Percentiles rank a stretch among this genome's conserved stretches.
These are phyloP conservation scores for Malassezia nana DNA, from an alignment of 1,284 basidiomycete species.

Conservation along the genomic window DNA sequence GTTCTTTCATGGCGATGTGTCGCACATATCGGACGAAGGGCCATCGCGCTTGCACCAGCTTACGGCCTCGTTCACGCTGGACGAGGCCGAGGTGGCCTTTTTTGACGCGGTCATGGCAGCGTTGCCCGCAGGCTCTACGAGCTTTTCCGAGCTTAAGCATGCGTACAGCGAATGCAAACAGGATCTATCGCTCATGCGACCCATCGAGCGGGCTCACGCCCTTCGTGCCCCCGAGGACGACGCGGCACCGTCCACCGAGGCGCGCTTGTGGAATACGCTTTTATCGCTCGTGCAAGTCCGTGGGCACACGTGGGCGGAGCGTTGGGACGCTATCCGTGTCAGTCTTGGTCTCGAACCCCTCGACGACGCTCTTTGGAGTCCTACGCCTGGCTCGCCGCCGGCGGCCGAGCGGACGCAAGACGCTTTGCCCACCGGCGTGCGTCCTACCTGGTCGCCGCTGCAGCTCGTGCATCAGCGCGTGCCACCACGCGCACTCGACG, in stretches of 20 bases:
- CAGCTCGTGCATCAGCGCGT: not conserved
- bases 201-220: not conserved
- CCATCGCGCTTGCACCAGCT: slow-evolving; percentile 7
- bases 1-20: slow-evolving; percentile 6
- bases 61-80: slow-evolving; percentile 20
- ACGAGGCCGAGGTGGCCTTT: slow-evolving; percentile 28
- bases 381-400: no score
- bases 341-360: slow-evolving; percentile 36
- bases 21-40: not conserved
- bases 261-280: slow-evolving; percentile 38
- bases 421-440: no score
- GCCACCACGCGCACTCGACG: not conserved
- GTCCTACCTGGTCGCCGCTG: not conserved
- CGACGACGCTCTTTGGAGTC: not conserved
- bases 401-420: not conserved
- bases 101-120: slow-evolving; percentile 32
- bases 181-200: slow-evolving; percentile 7
- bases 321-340: slow-evolving; percentile 41
- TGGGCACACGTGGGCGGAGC: slow-evolving; percentile 33
- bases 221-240: slow-evolving; percentile 11
- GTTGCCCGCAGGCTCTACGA: slow-evolving; percentile 23
- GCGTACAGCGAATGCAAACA: slow-evolving; percentile 26
- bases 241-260: slow-evolving; percentile 16
- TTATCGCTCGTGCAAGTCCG: slow-evolving; percentile 40
- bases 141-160: slow-evolving; percentile 36